These are phyloP conservation scores for Aureobasidium sp. DNA, from an alignment of 2,329 filamentous ascomycete genomes.

Conservation along the genomic window DNA sequence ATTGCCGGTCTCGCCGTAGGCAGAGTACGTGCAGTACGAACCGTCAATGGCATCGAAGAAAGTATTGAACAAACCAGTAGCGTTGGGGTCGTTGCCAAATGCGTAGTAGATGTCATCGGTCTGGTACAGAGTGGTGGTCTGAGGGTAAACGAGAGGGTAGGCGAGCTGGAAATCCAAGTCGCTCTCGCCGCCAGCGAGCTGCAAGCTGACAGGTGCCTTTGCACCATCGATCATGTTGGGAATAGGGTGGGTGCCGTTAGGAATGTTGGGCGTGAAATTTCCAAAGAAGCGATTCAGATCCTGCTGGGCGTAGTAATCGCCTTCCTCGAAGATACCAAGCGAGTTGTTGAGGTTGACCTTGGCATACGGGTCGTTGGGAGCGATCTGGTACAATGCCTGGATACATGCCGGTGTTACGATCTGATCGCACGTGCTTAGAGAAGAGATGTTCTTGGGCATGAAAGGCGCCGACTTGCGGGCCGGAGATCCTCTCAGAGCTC, in stretches of 20 bases:
- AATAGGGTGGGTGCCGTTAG: constrained; percentile 25
- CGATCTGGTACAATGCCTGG: constrained; percentile 22
- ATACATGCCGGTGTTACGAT: constrained; percentile 23
- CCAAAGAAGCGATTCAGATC: constrained; percentile 41
- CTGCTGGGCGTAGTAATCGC: constrained; percentile 39
- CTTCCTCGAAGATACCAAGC: constrained; percentile 39
- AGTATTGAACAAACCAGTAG: constrained; percentile 37
- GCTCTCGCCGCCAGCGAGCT: constrained; percentile 34
- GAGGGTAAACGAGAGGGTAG: constrained; percentile 47
- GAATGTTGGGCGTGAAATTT: constrained; percentile 23
- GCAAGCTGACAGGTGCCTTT: constrained; percentile 20
- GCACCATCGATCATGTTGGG: constrained; percentile 22
- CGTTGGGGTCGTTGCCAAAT: constrained; percentile 33
- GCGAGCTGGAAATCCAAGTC: constrained; percentile 46
- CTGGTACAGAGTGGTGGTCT: constrained; percentile 44
- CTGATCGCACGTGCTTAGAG: constrained; percentile 20
- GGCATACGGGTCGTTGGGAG: constrained; percentile 18
- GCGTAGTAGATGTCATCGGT: constrained; percentile 35
- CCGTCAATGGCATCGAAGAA: constrained; percentile 49
- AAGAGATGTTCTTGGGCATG: constrained; percentile 16
- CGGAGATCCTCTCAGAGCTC: neutral
- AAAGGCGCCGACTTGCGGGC: constrained; percentile 7
- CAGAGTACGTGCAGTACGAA: constrained; percentile 44
- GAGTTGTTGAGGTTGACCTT: constrained; percentile 20
- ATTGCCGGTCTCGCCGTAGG: constrained; percentile 44